Evolutionary conservation across 148 eudicot species (phyloP).

Genomic region (Amaranthus hypochondriacus): DNA sequence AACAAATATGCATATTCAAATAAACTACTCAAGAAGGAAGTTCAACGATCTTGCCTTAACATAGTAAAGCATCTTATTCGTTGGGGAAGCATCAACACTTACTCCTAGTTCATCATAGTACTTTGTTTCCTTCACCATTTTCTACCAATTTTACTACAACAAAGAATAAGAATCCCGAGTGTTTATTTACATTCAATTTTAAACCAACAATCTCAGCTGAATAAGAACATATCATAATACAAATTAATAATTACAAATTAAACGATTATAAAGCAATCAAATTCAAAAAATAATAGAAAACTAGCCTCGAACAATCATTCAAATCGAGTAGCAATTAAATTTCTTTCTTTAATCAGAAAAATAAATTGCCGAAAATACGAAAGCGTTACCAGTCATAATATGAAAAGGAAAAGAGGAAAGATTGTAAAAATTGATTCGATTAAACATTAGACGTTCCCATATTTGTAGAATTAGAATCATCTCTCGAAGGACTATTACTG

Average conservation of each 20-base stretch:
- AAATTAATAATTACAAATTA: not conserved
- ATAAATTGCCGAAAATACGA: not conserved
- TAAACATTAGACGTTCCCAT: no score
- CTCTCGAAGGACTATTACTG: no score
- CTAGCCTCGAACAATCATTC: not conserved
- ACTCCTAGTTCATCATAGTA: constrained; percentile 84
- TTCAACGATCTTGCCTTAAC: constrained; percentile 36
- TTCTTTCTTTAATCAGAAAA: not conserved
- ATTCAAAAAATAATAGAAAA: not conserved
- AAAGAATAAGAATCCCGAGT: not conserved
- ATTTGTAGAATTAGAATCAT: no score
- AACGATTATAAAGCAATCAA: not conserved
- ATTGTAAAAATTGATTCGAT: not conserved
- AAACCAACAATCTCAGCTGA: not conserved
- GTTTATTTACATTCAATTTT: not conserved
- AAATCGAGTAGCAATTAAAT: not conserved
- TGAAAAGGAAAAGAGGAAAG: not conserved
- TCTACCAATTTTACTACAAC: constrained; percentile 14
- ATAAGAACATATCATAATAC: not conserved
- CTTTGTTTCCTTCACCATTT: constrained; percentile 83
- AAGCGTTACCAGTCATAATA: not conserved
- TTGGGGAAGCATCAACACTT: constrained; percentile 51
- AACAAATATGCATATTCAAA: no score
- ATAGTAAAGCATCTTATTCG: constrained; percentile 86
- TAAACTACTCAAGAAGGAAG: no score